These are phyloP conservation scores for Cyberlindnera americana DNA, from an alignment of 805 yeast species.

Conservation along the genomic window DNA sequence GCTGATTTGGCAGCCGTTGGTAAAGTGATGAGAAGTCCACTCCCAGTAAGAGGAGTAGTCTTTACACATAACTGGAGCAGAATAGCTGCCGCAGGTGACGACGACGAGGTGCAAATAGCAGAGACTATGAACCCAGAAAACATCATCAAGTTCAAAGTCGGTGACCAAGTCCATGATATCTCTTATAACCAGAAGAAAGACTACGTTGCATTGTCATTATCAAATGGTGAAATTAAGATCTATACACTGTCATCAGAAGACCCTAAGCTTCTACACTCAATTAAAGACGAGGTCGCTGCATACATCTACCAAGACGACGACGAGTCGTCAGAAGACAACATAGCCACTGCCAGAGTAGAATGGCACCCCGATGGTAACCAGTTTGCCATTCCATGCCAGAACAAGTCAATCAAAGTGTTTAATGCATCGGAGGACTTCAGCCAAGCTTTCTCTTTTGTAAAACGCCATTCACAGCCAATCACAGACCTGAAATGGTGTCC, in stretches of 20 bases:
- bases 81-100: conserved; percentile 64
- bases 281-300: conserved; percentile 37
- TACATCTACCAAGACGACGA: conserved; percentile 40
- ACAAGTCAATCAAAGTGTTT: conserved; percentile 44
- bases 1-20: conserved; percentile 6
- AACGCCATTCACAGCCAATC: conserved; percentile 28
- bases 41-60: conserved; percentile 45
- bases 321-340: conserved; percentile 34
- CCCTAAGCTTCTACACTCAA: conserved; percentile 47
- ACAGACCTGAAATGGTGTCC: conserved; percentile 52
- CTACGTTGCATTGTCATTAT: conserved; percentile 51
- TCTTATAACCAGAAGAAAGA: conserved; percentile 58
- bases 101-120: conserved; percentile 49
- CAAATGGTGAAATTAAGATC: conserved; percentile 56
- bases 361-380: conserved; percentile 72
- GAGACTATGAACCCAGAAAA: conserved; percentile 32
- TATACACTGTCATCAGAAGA: conserved; percentile 49
- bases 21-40: conserved; percentile 23
- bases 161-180: conserved; percentile 55
- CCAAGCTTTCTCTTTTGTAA: conserved; percentile 20
- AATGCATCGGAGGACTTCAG: conserved; percentile 16
- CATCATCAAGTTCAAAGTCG: conserved; percentile 33
- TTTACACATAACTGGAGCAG: conserved; percentile 61
- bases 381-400: conserved; percentile 63
- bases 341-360: conserved; percentile 49